Evolutionary conservation across 352 stramenopile genomes (phyloP), one percentile per base, ranked within the genome.

Genomic region (Globisporangium irregulare): DNA sequence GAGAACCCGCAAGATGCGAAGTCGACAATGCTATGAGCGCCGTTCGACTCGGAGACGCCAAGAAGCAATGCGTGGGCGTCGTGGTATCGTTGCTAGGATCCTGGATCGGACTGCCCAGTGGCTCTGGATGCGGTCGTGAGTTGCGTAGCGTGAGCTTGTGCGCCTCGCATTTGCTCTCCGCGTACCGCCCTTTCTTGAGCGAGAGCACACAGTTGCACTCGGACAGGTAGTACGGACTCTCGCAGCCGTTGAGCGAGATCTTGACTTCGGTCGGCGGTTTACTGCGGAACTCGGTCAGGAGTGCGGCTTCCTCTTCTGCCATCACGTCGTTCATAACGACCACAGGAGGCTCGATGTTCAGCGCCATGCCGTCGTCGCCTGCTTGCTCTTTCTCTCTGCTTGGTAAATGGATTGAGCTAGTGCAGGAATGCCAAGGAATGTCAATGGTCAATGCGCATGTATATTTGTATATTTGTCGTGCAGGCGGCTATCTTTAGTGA

Each of bases 61-160:
- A 24, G 6, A 63, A 43, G 15, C 54, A 48, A 55, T 68, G 63
- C 1, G 56, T 66, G 29, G 62, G 54, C 5, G 77, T 58, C 22
- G 24, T 55, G 18, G 27, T 22, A 27, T 8, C 4, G 12, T 32
- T 27, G 10, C 32, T 59, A 24, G 2, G 5, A 20, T 46, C 12
- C 25, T 57, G 12, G 15, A 72, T 59, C 7, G 56, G 54, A 20
- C 64, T 64, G 3, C 77, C 78, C 32, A 85, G 69, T 14, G 74
- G 66, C n/a, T 78, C 71, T 7, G 79, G 61, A 34, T 88, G 68
- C 0, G 76, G 72, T 51, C 79, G 73, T 8, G 83, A 91, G 32
- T 89, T 77, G 7, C 81, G 74, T 24, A 91, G 67, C 25, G 80
- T 87, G 24, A 90, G 75, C 29, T 81, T 87, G 68, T 91, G 83